Conservation (phyloP, 2,329 filamentous ascomycete genomes). For the Verticillium nonalfalfae region DNA sequence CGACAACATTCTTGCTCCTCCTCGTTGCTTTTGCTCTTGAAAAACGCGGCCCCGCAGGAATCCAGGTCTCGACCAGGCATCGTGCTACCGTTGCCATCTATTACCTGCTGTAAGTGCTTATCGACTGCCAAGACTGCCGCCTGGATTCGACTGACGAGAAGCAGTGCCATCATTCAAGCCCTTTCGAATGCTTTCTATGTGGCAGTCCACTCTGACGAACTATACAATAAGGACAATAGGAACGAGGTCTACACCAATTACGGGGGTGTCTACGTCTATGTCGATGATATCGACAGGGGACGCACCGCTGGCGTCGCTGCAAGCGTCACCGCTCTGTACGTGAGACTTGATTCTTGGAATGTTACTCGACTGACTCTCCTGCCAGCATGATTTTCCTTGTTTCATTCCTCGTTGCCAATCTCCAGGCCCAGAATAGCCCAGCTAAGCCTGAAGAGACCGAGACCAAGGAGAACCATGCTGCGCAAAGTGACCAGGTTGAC, state of each 20-base stretch:
- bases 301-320: neutral
- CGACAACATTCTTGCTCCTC: neutral
- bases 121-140: too few relatives aligned
- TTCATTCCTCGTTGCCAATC: neutral
- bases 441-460: neutral
- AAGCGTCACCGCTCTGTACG: neutral
- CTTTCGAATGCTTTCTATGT: neutral
- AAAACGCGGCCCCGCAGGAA: neutral
- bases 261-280: too few relatives aligned
- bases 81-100: neutral
- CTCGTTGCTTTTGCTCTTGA: neutral
- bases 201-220: neutral
- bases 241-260: too few relatives aligned
- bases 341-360: neutral
- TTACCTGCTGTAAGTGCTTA: neutral
- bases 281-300: too few relatives aligned
- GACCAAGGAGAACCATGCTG: neutral
- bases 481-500: neutral
- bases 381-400: neutral
- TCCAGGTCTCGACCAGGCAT: neutral
- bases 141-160: neutral
- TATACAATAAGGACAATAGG: too few relatives aligned
- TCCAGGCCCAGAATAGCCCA: neutral
- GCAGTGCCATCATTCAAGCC: neutral
- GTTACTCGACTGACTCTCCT: neutral